Conservation (phyloP, 2,329 filamentous ascomycete species). For the Annulohypoxylon truncatum region DNA sequence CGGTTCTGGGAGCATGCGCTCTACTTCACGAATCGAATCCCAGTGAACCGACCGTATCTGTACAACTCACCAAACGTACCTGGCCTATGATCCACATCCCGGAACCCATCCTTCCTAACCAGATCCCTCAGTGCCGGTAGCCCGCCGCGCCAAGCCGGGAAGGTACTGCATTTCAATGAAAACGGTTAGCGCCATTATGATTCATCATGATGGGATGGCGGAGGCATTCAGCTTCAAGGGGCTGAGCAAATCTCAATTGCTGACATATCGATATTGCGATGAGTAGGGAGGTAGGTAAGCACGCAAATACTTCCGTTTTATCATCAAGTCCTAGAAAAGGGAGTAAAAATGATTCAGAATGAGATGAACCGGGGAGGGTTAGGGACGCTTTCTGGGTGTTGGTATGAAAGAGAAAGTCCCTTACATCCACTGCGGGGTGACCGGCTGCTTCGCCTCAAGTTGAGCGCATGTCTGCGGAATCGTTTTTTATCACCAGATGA, state of each 20-base stretch:
- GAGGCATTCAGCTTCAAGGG: not conserved
- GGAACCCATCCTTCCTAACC: slow-evolving; percentile 41
- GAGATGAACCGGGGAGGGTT: not conserved
- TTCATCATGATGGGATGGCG: slow-evolving; percentile 12
- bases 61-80: slow-evolving; percentile 53
- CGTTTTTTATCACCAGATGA: not conserved
- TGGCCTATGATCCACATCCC: slow-evolving; percentile 48
- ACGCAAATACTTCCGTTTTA: too few relatives aligned
- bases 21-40: slow-evolving; percentile 46
- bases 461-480: not conserved
- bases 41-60: slow-evolving; percentile 51
- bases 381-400: not conserved
- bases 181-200: slow-evolving; percentile 7
- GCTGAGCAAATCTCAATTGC: slow-evolving; percentile 1
- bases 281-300: not conserved
- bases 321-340: not conserved
- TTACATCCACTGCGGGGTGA: not conserved
- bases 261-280: not conserved
- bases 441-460: not conserved
- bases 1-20: slow-evolving; percentile 41
- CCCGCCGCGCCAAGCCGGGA: slow-evolving; percentile 12
- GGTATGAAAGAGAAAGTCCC: too few relatives aligned
- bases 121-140: slow-evolving; percentile 50
- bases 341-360: slow-evolving; percentile 8
- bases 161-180: not conserved